Evolutionary conservation across 768 basidiomycete genomes (phyloP).

Genomic region (Mycena sanguinolenta): DNA sequence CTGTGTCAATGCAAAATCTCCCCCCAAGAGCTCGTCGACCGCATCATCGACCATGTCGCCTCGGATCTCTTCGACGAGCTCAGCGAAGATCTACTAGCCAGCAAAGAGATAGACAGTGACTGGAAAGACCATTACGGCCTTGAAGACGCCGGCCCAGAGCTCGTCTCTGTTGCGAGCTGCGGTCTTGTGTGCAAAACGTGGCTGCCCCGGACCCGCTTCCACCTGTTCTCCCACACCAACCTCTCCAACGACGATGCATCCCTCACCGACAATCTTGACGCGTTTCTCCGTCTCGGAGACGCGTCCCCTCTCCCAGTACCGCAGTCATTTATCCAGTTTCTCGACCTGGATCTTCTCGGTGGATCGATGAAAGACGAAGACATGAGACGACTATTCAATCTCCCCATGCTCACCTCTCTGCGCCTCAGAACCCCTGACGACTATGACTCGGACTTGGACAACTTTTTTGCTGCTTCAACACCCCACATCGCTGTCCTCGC

Average conservation of each 20-base stretch:
- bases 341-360: constrained; percentile 1
- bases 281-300: not conserved
- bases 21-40: no score
- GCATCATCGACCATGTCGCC: no score
- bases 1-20: no score
- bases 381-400: not conserved
- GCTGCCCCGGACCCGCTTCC: not conserved
- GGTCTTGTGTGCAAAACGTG: not conserved
- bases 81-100: no score
- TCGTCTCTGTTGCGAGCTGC: not conserved
- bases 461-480: not conserved
- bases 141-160: not conserved
- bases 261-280: not conserved
- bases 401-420: not conserved
- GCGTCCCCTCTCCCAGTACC: not conserved
- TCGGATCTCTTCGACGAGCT: not conserved
- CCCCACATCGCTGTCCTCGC: not conserved
- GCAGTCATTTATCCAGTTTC: not conserved
- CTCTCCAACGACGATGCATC: not conserved
- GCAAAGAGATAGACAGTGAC: not conserved
- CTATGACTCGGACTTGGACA: not conserved
- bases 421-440: not conserved
- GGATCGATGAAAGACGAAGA: not conserved
- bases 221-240: not conserved
- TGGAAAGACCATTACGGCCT: not conserved